Percentiles rank a stretch among this genome's conserved stretches.
Conservation (phyloP, 2,329 filamentous ascomycete species). For the Colletotrichum eremochloae region DNA sequence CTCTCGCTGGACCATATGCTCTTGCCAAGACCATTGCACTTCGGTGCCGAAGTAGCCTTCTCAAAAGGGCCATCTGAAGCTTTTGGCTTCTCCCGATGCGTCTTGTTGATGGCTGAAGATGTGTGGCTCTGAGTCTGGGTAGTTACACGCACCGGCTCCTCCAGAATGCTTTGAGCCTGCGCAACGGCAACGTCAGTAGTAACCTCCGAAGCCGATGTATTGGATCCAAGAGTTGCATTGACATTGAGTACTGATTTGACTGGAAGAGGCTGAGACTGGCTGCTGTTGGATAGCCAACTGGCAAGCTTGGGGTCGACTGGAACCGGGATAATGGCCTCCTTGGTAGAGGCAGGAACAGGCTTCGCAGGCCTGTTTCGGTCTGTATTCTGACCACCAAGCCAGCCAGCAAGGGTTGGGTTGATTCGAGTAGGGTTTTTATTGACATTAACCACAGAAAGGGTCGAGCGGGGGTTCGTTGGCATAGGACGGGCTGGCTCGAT, state of each 20-base stretch:
- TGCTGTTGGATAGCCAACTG: not conserved
- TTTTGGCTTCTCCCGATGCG: not conserved
- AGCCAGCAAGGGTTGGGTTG: constrained; percentile 3
- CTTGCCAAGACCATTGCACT: not conserved
- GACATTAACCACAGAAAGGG: not conserved
- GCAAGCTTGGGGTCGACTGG: not conserved
- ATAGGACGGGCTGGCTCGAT: not conserved
- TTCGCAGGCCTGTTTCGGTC: not conserved
- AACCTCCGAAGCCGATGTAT: not conserved
- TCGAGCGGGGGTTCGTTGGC: not conserved
- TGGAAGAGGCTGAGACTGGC: not conserved
- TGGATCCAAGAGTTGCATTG: not conserved
- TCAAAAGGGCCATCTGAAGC: too few relatives aligned
- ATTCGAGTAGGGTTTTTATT: not conserved
- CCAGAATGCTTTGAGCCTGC: not conserved
- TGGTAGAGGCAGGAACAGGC: too few relatives aligned
- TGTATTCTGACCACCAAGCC: not conserved
- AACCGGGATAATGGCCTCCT: not conserved
- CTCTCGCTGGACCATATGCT: not conserved
- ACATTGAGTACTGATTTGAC: not conserved
- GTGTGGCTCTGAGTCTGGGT: not conserved
- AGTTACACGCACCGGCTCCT: not conserved
- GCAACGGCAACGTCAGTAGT: not conserved
- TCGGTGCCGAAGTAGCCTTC: not conserved
- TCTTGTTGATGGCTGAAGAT: not conserved